Percentiles rank a stretch among this genome's conserved stretches.
Conservation (phyloP, 768 basidiomycete species). For the Holtermanniella nyarrowii region DNA sequence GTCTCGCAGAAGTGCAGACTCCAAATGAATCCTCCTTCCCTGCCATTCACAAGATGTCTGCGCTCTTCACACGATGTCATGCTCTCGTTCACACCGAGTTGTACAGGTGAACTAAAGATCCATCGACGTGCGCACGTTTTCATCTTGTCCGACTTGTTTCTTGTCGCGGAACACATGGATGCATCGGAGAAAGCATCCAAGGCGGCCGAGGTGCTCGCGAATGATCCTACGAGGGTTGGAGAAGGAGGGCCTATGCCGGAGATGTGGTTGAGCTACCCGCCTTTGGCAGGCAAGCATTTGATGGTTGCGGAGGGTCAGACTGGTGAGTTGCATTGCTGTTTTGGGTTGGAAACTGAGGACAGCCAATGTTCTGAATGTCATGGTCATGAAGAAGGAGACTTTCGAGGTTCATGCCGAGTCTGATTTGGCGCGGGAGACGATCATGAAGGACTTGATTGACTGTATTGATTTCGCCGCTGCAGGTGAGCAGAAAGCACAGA, state of each 20-base stretch:
- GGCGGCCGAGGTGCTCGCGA: slow-evolving; percentile 27
- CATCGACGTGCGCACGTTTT: slow-evolving; percentile 72
- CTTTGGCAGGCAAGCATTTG: slow-evolving; percentile 86
- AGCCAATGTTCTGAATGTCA: slow-evolving; percentile 67
- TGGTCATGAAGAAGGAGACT: slow-evolving; percentile 79
- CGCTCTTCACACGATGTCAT: slow-evolving; percentile 61
- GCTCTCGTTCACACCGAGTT: slow-evolving; percentile 65
- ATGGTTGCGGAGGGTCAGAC: slow-evolving; percentile 54
- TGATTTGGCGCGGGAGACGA: slow-evolving; percentile 50
- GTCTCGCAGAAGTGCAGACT: slow-evolving; percentile 66
- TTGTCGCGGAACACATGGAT: slow-evolving; percentile 76
- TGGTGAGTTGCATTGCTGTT: slow-evolving; percentile 16
- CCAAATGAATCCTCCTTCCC: slow-evolving; percentile 71
- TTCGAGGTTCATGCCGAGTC: slow-evolving; percentile 59
- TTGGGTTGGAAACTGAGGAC: neutral
- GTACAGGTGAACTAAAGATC: slow-evolving; percentile 60
- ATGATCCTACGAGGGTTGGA: slow-evolving; percentile 44
- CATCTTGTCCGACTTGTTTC: slow-evolving; percentile 82
- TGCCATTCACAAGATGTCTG: slow-evolving; percentile 68
- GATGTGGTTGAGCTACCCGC: slow-evolving; percentile 90
- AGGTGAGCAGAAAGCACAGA: slow-evolving; percentile 46
- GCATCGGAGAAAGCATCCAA: slow-evolving; percentile 49
- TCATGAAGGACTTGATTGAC: slow-evolving; percentile 63
- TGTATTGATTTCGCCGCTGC: slow-evolving; percentile 71
- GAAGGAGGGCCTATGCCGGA: slow-evolving; percentile 52